Evolutionary conservation across 1,284 basidiomycete genomes (phyloP).

Genomic region (Sanghuangporus sanghuang): DNA sequence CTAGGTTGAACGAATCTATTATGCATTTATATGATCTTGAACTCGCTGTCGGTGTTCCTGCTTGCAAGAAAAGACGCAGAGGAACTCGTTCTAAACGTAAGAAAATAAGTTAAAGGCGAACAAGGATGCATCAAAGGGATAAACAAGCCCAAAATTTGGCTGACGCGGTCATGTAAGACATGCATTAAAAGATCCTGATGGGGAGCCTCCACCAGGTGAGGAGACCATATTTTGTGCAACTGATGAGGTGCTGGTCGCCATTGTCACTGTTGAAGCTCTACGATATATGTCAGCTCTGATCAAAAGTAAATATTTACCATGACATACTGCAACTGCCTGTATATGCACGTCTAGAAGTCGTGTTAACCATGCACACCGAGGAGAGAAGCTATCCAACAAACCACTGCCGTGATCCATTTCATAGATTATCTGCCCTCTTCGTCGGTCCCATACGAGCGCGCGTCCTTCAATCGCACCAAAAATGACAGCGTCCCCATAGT

Average conservation of each 20-base stretch:
- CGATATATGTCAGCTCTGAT: neutral
- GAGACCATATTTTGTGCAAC: conserved; percentile 4
- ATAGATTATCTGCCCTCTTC: conserved; percentile 43
- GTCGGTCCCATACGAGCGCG: conserved; percentile 55
- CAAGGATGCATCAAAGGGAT: neutral
- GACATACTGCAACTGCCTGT: neutral
- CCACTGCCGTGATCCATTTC: conserved; percentile 45
- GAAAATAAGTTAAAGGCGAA: neutral
- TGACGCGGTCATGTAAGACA: neutral
- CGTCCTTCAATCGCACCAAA: conserved; percentile 48
- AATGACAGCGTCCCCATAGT: conserved; percentile 44
- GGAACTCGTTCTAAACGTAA: neutral
- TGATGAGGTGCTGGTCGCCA: conserved; percentile 5
- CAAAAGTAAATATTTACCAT: neutral
- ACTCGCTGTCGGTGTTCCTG: neutral
- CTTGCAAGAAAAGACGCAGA: neutral
- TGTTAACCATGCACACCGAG: neutral
- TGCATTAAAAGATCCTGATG: neutral
- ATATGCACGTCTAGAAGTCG: neutral
- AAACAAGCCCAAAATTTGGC: neutral
- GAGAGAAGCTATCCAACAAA: neutral
- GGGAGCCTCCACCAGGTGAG: conserved; percentile 11
- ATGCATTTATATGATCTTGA: too few species aligned
- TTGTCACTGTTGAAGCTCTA: conserved; percentile 3
- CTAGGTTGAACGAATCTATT: too few species aligned